Percentiles rank a stretch among this genome's conserved stretches.
Evolutionary conservation across 495 filamentous ascomycete genomes (phyloP).

Genomic region (Tetracladium setigerum): DNA sequence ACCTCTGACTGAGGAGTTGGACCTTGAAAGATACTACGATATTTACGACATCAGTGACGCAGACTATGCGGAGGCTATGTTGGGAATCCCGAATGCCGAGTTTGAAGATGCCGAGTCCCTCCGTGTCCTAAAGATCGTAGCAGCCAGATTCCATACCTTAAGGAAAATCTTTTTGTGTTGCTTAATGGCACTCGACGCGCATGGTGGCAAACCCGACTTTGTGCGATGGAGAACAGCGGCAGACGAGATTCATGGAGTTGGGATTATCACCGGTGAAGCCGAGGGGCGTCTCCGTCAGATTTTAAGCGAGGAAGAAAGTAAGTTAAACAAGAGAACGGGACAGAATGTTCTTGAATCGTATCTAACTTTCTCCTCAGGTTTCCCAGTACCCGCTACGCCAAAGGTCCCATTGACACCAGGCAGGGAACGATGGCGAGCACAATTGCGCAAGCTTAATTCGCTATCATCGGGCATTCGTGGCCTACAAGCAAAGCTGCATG

Average conservation of each 20-base stretch:
- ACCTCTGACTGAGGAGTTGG: slow-evolving; percentile 63
- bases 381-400: slow-evolving; percentile 42
- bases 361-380: slow-evolving; percentile 20
- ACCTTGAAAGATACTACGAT: slow-evolving; percentile 84
- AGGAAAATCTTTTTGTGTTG: slow-evolving; percentile 81
- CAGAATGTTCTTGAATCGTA: not conserved
- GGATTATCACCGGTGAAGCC: slow-evolving; percentile 44
- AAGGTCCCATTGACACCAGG: slow-evolving; percentile 63
- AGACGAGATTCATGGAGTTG: slow-evolving; percentile 63
- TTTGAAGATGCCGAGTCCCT: slow-evolving; percentile 73
- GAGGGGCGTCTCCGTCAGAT: slow-evolving; percentile 53
- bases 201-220: slow-evolving; percentile 74
- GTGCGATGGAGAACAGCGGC: slow-evolving; percentile 69
- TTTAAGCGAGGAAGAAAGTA: slow-evolving; percentile 78
- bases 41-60: slow-evolving; percentile 81
- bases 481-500: slow-evolving; percentile 89
- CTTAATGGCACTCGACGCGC: slow-evolving; percentile 79
- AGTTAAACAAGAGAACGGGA: slow-evolving; percentile 25
- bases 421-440: slow-evolving; percentile 72
- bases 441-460: slow-evolving; percentile 76
- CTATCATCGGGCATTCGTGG: slow-evolving; percentile 86
- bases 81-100: slow-evolving; percentile 50
- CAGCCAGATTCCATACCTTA: slow-evolving; percentile 70
- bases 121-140: slow-evolving; percentile 66
- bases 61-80: slow-evolving; percentile 62